Evolutionary conservation across 352 stramenopile genomes (phyloP), one percentile per base, ranked within the genome.

Genomic region (Aphanomyces euteiches): DNA sequence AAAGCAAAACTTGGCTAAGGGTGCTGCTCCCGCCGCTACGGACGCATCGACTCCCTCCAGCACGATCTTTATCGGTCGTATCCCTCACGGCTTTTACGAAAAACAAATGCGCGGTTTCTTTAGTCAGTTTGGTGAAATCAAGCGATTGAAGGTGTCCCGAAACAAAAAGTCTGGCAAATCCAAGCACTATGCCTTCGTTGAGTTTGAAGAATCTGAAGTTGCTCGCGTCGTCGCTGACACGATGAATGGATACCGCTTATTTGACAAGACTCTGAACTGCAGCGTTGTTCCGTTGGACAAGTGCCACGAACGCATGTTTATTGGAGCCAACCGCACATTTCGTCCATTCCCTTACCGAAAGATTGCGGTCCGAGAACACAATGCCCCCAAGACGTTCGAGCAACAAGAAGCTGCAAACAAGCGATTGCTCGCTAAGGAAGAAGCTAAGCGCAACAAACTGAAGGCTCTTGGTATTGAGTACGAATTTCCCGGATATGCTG

Each of bases 61-160:
- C 60, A 95, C 98, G 79, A 93, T 99, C 79, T 99, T 98, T 85
- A 83, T 99, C 61, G 95, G 96, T 28, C 96, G 98, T 84, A 82
- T 99, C 72, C 95, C 96, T 37, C 84, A 95, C 75, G 92, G 94
- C 40, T 98, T 99, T 72, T 98, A 98, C 85, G 96, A 99, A 83
- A 87, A 92, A 73, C 89, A 99, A 80, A 94, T 99, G 74, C 76
- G 81, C 48, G 89, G 84, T 19, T 99, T 98, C 82, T 96, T 99
- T 60, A 89, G 93, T 67, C 96, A 99, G 81, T 99, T 99, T 73
- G 96, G 96, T 68, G 78, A 87, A 37, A 90, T 99, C 36, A 81
- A 78, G 17, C 84, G 89, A 61, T 82, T 98, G 60, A 84, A 93
- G n/a, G 73, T 99, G 13, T 98, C 89, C 66, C 92, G 96, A 58